Evolutionary conservation across 169 alveolate species (phyloP).

Genomic region (Babesia bovis): DNA sequence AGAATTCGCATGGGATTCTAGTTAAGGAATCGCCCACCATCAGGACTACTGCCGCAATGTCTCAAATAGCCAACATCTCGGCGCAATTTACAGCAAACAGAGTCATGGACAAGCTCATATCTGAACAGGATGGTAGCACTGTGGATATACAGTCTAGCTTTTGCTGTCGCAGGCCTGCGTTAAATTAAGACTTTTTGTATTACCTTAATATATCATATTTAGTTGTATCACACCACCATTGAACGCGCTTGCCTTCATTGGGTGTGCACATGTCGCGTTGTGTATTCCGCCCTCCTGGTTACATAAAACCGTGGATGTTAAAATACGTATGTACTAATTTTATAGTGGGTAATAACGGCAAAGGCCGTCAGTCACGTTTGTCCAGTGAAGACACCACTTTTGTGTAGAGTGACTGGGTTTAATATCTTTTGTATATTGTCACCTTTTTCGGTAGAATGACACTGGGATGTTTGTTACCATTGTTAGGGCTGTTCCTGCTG

Average conservation of each 20-base stretch:
- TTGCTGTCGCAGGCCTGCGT: background rate
- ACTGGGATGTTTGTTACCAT: background rate
- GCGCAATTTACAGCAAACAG: constrained; percentile 61
- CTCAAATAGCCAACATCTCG: constrained; percentile 48
- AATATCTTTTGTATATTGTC: background rate
- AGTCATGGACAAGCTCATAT: constrained; percentile 43
- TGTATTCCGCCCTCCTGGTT: too few species aligned
- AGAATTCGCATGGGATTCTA: background rate
- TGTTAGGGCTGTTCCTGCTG: background rate
- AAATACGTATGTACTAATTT: background rate
- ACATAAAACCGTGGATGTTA: background rate
- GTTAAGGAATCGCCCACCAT: background rate
- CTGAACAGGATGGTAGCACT: constrained; percentile 8
- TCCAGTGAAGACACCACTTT: background rate
- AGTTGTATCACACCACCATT: too few species aligned
- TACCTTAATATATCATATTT: too few species aligned
- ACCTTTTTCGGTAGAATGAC: background rate
- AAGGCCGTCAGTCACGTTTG: background rate
- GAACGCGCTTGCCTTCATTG: background rate
- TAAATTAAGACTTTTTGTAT: background rate
- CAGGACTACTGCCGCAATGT: constrained; percentile 3
- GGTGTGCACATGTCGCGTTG: too few species aligned
- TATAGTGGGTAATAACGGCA: background rate
- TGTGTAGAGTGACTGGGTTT: background rate
- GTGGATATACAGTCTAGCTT: background rate